phyloP scores from a whole-genome alignment of 352 stramenopile genomes.

The Aphanomyces cochlioides region DNA sequence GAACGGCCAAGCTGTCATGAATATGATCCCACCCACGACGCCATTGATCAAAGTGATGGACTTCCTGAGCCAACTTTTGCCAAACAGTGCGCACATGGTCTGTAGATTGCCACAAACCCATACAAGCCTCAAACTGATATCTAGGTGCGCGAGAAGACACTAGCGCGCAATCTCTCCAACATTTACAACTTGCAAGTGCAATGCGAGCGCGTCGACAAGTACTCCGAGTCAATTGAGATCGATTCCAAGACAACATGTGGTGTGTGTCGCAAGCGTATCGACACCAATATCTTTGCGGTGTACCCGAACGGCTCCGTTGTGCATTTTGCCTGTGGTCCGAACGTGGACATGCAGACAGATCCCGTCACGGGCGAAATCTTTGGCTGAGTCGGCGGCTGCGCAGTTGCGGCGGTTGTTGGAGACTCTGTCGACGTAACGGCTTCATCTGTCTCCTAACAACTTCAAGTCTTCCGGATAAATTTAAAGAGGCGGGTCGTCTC shows the following conservation, averaged over 20 bases:
- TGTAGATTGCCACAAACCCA: neutral
- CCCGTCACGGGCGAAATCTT: conserved; percentile 80
- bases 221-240: conserved; percentile 76
- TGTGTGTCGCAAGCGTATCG: conserved; percentile 83
- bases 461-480: too few relatives aligned
- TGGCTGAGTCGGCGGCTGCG: neutral
- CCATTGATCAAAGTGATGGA: conserved; percentile 77
- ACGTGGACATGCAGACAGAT: conserved; percentile 74
- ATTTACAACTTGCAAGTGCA: conserved; percentile 88
- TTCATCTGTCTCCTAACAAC: too few relatives aligned
- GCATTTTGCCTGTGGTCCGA: conserved; percentile 83
- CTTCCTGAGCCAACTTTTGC: conserved; percentile 77
- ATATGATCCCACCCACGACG: conserved; percentile 62
- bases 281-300: conserved; percentile 84
- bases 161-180: conserved; percentile 80
- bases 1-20: conserved; percentile 61
- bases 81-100: conserved; percentile 62
- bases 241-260: conserved; percentile 73
- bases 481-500: too few relatives aligned
- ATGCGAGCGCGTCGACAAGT: conserved; percentile 75
- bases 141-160: conserved; percentile 69
- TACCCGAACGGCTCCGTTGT: conserved; percentile 83
- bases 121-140: neutral
- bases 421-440: too few relatives aligned
- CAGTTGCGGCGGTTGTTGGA: too few relatives aligned